Evolutionary conservation across 1,284 basidiomycete genomes (phyloP).

Genomic region (Ceratobasidium sp.): DNA sequence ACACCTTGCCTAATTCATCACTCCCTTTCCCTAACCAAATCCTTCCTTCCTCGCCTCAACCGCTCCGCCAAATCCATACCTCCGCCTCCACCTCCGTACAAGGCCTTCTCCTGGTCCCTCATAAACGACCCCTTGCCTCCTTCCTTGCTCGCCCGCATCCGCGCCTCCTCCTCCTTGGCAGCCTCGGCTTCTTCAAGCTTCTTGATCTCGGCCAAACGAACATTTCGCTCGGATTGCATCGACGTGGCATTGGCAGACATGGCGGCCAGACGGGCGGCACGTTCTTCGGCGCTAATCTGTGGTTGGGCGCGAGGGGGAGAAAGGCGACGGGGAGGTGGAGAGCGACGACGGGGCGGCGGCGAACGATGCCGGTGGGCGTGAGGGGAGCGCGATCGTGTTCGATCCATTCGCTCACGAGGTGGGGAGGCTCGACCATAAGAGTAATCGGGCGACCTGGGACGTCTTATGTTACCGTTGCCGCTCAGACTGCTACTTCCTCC

Average conservation of each 20-base stretch:
- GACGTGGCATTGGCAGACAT: constrained; percentile 80
- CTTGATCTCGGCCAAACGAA: constrained; percentile 68
- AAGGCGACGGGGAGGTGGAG: constrained; percentile 53
- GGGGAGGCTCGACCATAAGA: constrained; percentile 18
- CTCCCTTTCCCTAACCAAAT: constrained; percentile 69
- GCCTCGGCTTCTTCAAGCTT: constrained; percentile 78
- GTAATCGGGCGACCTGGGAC: constrained; percentile 24
- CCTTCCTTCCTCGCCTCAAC: constrained; percentile 71
- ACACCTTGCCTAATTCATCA: constrained; percentile 43
- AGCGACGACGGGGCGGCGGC: constrained; percentile 49
- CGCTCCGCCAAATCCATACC: constrained; percentile 78
- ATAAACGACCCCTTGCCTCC: constrained; percentile 78
- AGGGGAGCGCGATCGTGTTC: constrained; percentile 55
- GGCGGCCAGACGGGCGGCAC: constrained; percentile 84
- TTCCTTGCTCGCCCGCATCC: constrained; percentile 57
- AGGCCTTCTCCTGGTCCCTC: constrained; percentile 76
- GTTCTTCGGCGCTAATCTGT: constrained; percentile 59
- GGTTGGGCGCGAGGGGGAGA: constrained; percentile 51
- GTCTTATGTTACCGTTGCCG: neutral
- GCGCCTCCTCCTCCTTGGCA: constrained; percentile 68
- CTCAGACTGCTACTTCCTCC: neutral
- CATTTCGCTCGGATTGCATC: constrained; percentile 73
- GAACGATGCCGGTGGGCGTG: neutral
- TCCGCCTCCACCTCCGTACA: constrained; percentile 66
- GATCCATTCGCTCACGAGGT: constrained; percentile 49